Conservation (phyloP, 371 early-diverging fungal genomes). For the Parasitella parasitica region DNA sequence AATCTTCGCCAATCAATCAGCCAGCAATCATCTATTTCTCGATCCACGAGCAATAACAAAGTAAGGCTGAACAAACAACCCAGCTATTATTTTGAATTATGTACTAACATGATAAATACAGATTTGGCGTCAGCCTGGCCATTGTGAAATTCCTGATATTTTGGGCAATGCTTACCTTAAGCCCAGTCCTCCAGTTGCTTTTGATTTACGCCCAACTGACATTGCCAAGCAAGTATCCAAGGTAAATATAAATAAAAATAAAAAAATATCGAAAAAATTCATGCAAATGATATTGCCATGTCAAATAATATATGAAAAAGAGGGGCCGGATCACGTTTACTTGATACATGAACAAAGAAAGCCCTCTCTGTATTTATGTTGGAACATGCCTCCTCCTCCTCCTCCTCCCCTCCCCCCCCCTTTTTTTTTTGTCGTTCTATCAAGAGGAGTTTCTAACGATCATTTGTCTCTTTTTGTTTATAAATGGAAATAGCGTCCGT, state of each 20-base stretch:
- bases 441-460: slow-evolving; percentile 1
- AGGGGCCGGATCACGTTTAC: neutral
- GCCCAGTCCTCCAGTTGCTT: slow-evolving; percentile 39
- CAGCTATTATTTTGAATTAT: neutral
- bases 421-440: neutral
- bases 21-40: slow-evolving; percentile 15
- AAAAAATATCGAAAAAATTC: neutral
- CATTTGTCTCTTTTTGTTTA: neutral
- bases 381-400: no score
- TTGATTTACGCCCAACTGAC: slow-evolving; percentile 40
- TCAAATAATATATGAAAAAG: neutral
- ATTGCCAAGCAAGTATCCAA: slow-evolving; percentile 44
- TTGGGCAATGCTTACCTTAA: slow-evolving; percentile 48
- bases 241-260: slow-evolving; percentile 19
- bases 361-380: no score
- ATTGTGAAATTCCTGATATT: slow-evolving; percentile 52
- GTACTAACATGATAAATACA: neutral
- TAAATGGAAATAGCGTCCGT: slow-evolving; percentile 29
- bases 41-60: slow-evolving; percentile 8
- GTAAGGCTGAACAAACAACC: neutral
- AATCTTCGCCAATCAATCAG: slow-evolving; percentile 34
- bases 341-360: neutral
- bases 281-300: neutral
- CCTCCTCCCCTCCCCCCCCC: neutral
- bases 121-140: slow-evolving; percentile 47